Evolutionary conservation across 2,329 filamentous ascomycete genomes (phyloP), one percentile per base, ranked within the genome.

Genomic region (Dothidotthia symphoricarpi): DNA sequence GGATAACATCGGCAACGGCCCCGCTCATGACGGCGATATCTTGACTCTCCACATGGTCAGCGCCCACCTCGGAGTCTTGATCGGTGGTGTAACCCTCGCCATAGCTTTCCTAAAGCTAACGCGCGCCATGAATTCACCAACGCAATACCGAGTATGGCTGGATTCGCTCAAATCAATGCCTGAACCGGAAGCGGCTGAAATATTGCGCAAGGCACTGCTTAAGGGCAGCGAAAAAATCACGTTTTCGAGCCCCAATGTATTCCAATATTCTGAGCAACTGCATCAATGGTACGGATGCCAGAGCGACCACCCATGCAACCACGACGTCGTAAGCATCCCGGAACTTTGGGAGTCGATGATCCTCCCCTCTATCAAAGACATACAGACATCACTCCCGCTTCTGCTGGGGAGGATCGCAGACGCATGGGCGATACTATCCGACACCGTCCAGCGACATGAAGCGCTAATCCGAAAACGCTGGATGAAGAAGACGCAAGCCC

Each of bases 61-160:
- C 2, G 88, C 85, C 0, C 94, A 95, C 56, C 70, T 94, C 0
- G 88, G 88, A 33, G 88, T 95, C 7, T 71, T 95, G 0, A 93
- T 95, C 37, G 86, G 68, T 27, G 88, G 88, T 38, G 82, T 95
- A 26, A 95, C 88, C 1, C 95, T 95, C 59, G 95, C 88, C 36
- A 86, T 95, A 0, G 88, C 88, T 0, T 95, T 94, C 68, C 66
- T 94, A 59, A 95, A 95, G 64, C 79, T 95, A n/a, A n/a, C n/a
- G n/a, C n/a, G n/a, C 19, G 9, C 19, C 19, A 22, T 22, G 19
- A 9, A 22, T 9, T 22, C 19, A 22, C 5, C 5, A 22, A 6
- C 19, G 5, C 22, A 9, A 4, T 30, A 30, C 11, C 28, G 11
- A 30, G 12, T 13, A 15, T 30, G 28, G 28, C 28, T 30, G 13